Percentiles rank a stretch among this genome's conserved stretches.
phyloP scores from a whole-genome alignment of 2,329 filamentous ascomycete species.

The Penicillium sp. region DNA sequence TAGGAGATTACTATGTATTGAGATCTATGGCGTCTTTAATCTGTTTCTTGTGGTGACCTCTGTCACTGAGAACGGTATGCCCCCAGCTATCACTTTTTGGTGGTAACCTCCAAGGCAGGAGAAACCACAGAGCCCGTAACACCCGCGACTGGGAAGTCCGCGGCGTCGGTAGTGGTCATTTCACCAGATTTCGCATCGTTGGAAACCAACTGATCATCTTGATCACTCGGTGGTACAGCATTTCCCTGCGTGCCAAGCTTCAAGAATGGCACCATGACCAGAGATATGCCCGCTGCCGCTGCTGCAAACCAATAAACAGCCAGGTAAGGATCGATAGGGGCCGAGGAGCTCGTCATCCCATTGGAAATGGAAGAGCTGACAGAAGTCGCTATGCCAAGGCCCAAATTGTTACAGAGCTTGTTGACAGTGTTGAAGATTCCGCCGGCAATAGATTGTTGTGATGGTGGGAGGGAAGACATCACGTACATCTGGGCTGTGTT shows the following conservation, averaged over 20 bases:
- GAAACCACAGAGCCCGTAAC: background rate
- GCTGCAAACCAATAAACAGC: conserved; percentile 33
- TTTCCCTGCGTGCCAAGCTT: conserved; percentile 31
- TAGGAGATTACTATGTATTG: background rate
- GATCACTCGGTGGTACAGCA: background rate
- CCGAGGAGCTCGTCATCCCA: conserved; percentile 16
- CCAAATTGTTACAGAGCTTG: conserved; percentile 60
- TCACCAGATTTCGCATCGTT: conserved; percentile 1
- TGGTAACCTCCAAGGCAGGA: background rate
- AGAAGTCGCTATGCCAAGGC: conserved; percentile 61
- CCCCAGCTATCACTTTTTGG: background rate
- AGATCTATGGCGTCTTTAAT: too few relatives aligned
- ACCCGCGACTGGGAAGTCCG: background rate
- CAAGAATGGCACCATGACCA: conserved; percentile 32
- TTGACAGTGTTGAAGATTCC: conserved; percentile 69
- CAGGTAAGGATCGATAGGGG: conserved; percentile 29
- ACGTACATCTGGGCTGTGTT: conserved; percentile 61
- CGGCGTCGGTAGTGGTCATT: background rate
- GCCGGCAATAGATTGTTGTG: conserved; percentile 67
- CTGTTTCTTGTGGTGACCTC: too few relatives aligned
- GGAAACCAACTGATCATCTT: background rate
- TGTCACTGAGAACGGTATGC: background rate
- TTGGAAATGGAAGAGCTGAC: conserved; percentile 24
- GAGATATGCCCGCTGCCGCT: conserved; percentile 26
- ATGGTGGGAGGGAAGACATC: conserved; percentile 62